These are phyloP conservation scores for Periconia sp. DNA, from an alignment of 2,329 filamentous ascomycete species.

Conservation along the genomic window DNA sequence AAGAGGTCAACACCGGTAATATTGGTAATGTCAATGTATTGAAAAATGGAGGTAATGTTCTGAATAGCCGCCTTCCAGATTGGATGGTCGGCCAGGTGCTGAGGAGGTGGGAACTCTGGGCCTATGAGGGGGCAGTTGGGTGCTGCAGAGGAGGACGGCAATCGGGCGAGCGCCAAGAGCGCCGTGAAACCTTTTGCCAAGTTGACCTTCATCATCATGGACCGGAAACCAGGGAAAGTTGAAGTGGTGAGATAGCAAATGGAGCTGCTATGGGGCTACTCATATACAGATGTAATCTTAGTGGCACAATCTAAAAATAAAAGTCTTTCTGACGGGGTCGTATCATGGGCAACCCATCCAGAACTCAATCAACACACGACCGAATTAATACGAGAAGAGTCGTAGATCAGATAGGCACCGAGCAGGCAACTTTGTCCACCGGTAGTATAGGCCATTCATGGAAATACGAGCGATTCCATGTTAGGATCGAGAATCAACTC, in stretches of 20 bases:
- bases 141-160: constrained; percentile 15
- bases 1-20: constrained; percentile 21
- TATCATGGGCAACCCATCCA: too few relatives aligned
- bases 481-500: too few relatives aligned
- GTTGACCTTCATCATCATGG: constrained; percentile 10
- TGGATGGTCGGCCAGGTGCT: constrained; percentile 22
- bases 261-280: too few relatives aligned
- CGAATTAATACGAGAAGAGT: too few relatives aligned
- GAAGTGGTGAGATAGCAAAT: constrained; percentile 6
- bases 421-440: too few relatives aligned
- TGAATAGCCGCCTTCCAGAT: constrained; percentile 25
- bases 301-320: too few relatives aligned
- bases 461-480: too few relatives aligned
- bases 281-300: too few relatives aligned
- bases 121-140: constrained; percentile 32
- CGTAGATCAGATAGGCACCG: too few relatives aligned
- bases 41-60: constrained; percentile 24
- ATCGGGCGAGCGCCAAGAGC: constrained; percentile 11
- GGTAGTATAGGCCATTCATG: too few relatives aligned
- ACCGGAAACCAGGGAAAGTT: constrained; percentile 6
- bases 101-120: constrained; percentile 30
- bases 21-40: constrained; percentile 25
- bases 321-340: too few relatives aligned
- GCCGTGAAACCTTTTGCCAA: constrained; percentile 5
- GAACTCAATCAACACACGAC: too few relatives aligned